Conservation (phyloP, 2,329 filamentous ascomycete genomes). For the Aureobasidium sp. region DNA sequence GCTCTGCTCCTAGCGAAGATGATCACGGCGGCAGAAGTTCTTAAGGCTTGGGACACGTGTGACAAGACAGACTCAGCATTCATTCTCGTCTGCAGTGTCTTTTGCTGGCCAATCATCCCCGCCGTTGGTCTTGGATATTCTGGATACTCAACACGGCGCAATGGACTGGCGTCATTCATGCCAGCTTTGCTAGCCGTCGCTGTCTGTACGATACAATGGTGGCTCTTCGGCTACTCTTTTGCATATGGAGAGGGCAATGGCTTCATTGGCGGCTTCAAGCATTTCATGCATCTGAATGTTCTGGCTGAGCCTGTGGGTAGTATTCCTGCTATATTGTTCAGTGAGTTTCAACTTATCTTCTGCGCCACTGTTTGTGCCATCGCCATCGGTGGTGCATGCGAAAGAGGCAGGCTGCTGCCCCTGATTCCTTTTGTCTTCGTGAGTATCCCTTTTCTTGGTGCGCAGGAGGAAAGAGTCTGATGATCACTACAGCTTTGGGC, state of each 20-base stretch:
- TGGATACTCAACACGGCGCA: conserved; percentile 44
- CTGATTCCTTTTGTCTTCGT: conserved; percentile 43
- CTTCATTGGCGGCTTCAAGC: conserved; percentile 40
- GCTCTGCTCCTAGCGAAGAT: no score
- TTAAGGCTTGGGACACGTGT: conserved; percentile 35
- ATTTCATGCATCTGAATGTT: conserved; percentile 41
- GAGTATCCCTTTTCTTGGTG: background rate
- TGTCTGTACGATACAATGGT: conserved; percentile 47
- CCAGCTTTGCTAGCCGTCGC: conserved; percentile 42
- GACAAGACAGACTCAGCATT: conserved; percentile 47
- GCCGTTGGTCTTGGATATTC: conserved; percentile 47
- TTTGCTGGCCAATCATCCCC: conserved; percentile 48
- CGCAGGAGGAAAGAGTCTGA: background rate
- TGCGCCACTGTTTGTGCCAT: conserved; percentile 47
- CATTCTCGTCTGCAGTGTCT: conserved; percentile 44
- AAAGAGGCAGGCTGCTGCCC: conserved; percentile 41
- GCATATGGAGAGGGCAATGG: conserved; percentile 43
- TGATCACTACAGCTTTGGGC: conserved; percentile 34
- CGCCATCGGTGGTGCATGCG: conserved; percentile 43
- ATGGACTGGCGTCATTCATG: conserved; percentile 43
- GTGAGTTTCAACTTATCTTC: conserved; percentile 47
- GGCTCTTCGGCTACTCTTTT: conserved; percentile 43
- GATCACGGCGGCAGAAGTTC: conserved; percentile 1
- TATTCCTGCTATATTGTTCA: conserved; percentile 46
- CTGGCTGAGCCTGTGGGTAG: conserved; percentile 43